Evolutionary conservation across 768 basidiomycete species (phyloP), one percentile per base, ranked within the genome.

Genomic region (Boletus edulis): DNA sequence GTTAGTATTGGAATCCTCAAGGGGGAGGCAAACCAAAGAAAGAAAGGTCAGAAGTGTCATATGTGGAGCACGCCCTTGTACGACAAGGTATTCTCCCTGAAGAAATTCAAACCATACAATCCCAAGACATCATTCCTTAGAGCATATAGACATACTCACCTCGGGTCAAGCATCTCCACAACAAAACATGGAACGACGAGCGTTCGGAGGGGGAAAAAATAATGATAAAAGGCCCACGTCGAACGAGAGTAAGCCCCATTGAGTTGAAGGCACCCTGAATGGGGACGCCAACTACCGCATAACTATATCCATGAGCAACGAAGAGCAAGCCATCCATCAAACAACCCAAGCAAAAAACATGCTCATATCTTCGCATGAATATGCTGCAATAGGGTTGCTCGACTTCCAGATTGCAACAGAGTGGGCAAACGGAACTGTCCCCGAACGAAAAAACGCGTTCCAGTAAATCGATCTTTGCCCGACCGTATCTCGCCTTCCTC

Each of bases 221-320:
- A 31, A 35, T 71, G 51, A 59, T 13, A 50, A 40, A 31, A 61
- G 18, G 45, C 61, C 64, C 69, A 75, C 78, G 84, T 80, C 84
- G 82, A 76, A 75, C 70, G 80, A 89, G 86, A 90, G 87, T 89
- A 86, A 91, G 89, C 89, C 89, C 89, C 89, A 89, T 91, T 91
- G 83, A 79, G 89, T 89, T 88, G 78, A 83, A 73, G 78, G 79
- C 75, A 31, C 32, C 58, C 48, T 62, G 56, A 55, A 54, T 59
- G 10, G 41, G 62, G 67, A 65, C 55, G 70, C 75, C 78, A 58
- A 80, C 84, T 83, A 90, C 84, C 89, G 89, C 82, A 91, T 91
- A 81, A 88, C 89, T 91, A 69, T 90, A 74, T 78, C 84, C 85
- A 91, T 87, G 89, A 91, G 88, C 79, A 91, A 89, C 82, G 65